Conservation (phyloP, 495 filamentous ascomycete species). For the Monascus purpureus region DNA sequence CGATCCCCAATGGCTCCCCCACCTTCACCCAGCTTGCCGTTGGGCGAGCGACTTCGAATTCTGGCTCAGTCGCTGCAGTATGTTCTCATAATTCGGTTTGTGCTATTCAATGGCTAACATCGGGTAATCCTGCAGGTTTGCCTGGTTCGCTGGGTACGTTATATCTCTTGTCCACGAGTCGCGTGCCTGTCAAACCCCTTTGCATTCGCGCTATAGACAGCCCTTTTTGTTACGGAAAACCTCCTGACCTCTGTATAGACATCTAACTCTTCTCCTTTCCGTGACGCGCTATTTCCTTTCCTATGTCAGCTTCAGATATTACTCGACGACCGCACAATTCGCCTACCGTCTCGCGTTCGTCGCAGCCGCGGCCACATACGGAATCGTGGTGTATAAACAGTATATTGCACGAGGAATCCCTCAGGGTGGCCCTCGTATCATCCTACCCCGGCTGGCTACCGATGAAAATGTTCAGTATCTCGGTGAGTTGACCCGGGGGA, state of each 20-base stretch:
- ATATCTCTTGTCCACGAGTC: too few species aligned
- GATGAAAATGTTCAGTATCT: constrained; percentile 99
- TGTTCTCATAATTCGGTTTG: constrained; percentile 19
- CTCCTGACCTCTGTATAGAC: too few species aligned
- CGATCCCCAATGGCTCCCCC: constrained; percentile 69
- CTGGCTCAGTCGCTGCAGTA: constrained; percentile 84
- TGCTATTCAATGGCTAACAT: constrained; percentile 31
- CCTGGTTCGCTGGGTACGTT: constrained; percentile 85
- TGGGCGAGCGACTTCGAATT: constrained; percentile 56
- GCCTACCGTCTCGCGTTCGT: constrained; percentile 84
- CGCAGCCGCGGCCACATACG: constrained; percentile 81
- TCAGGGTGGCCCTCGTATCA: constrained; percentile 44
- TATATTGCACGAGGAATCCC: constrained; percentile 64
- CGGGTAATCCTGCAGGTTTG: constrained; percentile 30
- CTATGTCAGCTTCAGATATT: constrained; percentile 71
- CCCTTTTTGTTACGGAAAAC: too few species aligned
- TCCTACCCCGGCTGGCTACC: constrained; percentile 46
- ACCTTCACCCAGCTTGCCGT: constrained; percentile 53
- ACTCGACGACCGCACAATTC: constrained; percentile 56
- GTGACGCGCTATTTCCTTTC: constrained; percentile 70
- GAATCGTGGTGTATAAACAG: constrained; percentile 98
- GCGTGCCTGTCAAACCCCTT: too few species aligned
- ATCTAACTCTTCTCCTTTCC: constrained; percentile 70
- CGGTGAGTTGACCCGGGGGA: constrained; percentile 42
- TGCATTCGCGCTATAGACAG: too few species aligned